Evolutionary conservation across 176 grass and related monocot genomes (phyloP), one percentile per base, ranked within the genome.

Genomic region (Avena sativa): DNA sequence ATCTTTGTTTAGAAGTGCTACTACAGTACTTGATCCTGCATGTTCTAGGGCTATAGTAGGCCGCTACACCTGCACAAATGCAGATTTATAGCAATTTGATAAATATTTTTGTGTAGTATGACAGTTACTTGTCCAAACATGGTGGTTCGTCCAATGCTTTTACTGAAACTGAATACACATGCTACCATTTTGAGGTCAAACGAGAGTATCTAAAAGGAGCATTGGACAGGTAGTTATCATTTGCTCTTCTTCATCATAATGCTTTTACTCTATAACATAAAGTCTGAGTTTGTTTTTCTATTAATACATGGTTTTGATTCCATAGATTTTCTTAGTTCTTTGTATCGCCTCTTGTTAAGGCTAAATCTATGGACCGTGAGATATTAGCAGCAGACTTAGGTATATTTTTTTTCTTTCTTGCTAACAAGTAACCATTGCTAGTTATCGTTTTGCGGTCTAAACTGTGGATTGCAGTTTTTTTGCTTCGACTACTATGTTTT

Each of bases 241-340:
- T 4, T 69, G 50, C 34, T 81, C 28, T 64, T 79, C 63, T 62
- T 91, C 63, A 62, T 94, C 78, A 13, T 86, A 80, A 16, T 36
- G 36, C 67, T 50, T 65, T 56, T 85, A n/a, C 11, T 77, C 53
- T 30, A 28, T 81, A 52, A 64, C 30, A 64, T 80, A 12, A 83
- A 65, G 86, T 71, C 13, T 48, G 32, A 83, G 19, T 80, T 59
- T 38, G 63, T 44, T 44, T 84, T 87, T 80, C 62, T 68, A 83
- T 56, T 20, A 85, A 69, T 87, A 71, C 17, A 52, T 89, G 21
- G 49, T 85, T 74, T 53, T 92, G 48, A 79, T 84, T 90, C 21
- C 75, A 76, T 89, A 98, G 96, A 86, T 98, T 98, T 91, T 95
- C 90, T 83, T 92, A 98, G 67, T 95, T 98, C 86, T 98, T 98